Percentiles rank a stretch among this genome's conserved stretches.
Conservation (phyloP, 1,284 basidiomycete species). For the Polyporus tsugae region DNA sequence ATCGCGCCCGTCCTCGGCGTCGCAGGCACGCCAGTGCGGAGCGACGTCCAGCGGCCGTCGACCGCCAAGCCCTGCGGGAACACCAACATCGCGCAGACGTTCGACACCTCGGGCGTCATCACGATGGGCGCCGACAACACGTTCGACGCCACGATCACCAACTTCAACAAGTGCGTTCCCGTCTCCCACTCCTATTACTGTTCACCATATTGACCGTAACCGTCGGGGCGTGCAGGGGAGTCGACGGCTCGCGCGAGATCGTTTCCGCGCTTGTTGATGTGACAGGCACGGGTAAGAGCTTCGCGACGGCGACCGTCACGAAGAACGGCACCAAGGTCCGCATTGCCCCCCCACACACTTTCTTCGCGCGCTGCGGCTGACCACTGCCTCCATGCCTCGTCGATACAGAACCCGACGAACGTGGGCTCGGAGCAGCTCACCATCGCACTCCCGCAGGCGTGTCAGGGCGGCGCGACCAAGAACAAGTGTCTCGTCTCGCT, state of each 20-base stretch:
- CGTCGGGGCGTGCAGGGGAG: constrained; percentile 37
- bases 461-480: constrained; percentile 52
- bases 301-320: constrained; percentile 44
- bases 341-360: not conserved
- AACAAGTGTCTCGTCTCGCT: constrained; percentile 59
- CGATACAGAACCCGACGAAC: constrained; percentile 38
- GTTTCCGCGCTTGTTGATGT: constrained; percentile 43
- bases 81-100: constrained; percentile 49
- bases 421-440: constrained; percentile 50
- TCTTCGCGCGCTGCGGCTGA: not conserved
- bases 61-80: constrained; percentile 53
- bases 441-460: constrained; percentile 54
- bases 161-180: constrained; percentile 57
- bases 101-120: constrained; percentile 54
- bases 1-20: constrained; percentile 59
- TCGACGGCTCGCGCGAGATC: constrained; percentile 59
- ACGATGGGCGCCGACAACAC: constrained; percentile 51
- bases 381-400: too few species aligned
- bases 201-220: not conserved
- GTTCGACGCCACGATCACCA: constrained; percentile 52
- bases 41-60: constrained; percentile 55
- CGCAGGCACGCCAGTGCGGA: constrained; percentile 47
- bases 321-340: constrained; percentile 48
- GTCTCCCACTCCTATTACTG: not conserved
- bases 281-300: constrained; percentile 47